Conservation (phyloP, 345 rosid species). For the Arabidopsis suecica region DNA sequence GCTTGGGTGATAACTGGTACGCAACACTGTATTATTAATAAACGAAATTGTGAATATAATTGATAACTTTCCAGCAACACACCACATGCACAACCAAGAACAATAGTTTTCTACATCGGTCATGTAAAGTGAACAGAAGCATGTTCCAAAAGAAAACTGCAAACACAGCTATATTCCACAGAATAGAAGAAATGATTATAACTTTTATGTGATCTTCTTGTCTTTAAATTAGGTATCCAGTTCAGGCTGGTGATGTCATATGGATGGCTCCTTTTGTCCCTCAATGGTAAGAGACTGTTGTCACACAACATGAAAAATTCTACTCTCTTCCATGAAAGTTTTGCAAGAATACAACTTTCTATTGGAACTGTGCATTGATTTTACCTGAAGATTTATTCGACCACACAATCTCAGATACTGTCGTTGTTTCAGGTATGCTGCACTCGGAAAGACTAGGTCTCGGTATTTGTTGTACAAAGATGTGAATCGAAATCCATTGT, state of each 20-base stretch:
- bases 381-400: slow-evolving; percentile 5
- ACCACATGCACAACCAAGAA: slow-evolving; percentile 10
- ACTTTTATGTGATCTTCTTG: slow-evolving; percentile 15
- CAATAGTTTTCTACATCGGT: slow-evolving; percentile 1
- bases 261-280: slow-evolving; percentile 99
- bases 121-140: background rate
- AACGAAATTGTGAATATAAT: background rate
- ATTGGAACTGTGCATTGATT: slow-evolving; percentile 12
- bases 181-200: background rate
- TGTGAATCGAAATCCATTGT: slow-evolving; percentile 72
- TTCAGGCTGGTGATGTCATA: slow-evolving; percentile 91
- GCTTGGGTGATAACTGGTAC: slow-evolving; percentile 89
- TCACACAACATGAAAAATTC: background rate
- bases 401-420: slow-evolving; percentile 18
- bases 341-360: slow-evolving; percentile 10
- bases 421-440: slow-evolving; percentile 72
- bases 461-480: slow-evolving; percentile 87
- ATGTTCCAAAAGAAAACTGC: slow-evolving; percentile 10
- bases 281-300: slow-evolving; percentile 64
- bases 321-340: background rate
- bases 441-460: slow-evolving; percentile 70
- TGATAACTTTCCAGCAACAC: slow-evolving; percentile 12
- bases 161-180: background rate
- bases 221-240: slow-evolving; percentile 69
- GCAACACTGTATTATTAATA: slow-evolving; percentile 8